Evolutionary conservation across 768 basidiomycete species (phyloP).

Genomic region (Phallus indusiatus): DNA sequence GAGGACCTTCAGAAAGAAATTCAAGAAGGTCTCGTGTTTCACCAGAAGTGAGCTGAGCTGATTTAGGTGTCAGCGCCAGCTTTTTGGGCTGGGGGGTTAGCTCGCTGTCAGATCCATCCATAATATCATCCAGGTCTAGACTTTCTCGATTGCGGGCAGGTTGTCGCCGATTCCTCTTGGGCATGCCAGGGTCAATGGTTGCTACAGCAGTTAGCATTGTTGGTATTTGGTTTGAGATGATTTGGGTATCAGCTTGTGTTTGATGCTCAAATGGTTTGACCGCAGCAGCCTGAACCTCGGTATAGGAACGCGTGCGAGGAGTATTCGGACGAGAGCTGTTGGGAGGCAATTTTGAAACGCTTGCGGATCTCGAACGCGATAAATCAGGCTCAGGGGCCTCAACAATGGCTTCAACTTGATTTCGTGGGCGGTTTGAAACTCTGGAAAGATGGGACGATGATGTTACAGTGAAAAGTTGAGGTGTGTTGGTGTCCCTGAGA

Average conservation of each 20-base stretch:
- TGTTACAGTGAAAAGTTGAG: constrained; percentile 10
- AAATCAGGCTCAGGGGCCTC: constrained; percentile 31
- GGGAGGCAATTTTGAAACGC: background rate
- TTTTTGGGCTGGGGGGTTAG: constrained; percentile 17
- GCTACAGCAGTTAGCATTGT: background rate
- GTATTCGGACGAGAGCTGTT: constrained; percentile 22
- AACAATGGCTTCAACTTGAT: constrained; percentile 34
- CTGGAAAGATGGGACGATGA: constrained; percentile 7
- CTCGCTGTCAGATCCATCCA: constrained; percentile 63
- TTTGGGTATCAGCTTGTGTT: background rate
- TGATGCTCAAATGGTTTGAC: background rate
- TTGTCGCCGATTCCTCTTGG: constrained; percentile 39
- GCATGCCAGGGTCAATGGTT: constrained; percentile 20
- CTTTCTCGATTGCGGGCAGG: constrained; percentile 54
- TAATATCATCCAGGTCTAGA: constrained; percentile 64
- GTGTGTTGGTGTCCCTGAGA: constrained; percentile 6
- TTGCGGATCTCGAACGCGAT: constrained; percentile 1
- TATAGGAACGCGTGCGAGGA: constrained; percentile 20
- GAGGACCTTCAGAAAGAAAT: constrained; percentile 47
- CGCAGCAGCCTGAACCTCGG: background rate
- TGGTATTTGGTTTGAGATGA: background rate
- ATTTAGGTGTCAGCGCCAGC: constrained; percentile 14
- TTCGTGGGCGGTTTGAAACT: constrained; percentile 19
- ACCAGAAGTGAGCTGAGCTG: constrained; percentile 25
- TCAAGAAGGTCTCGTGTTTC: constrained; percentile 48